These are phyloP conservation scores for Hypomontagnella submonticulosa DNA, from an alignment of 495 filamentous ascomycete species.

Conservation along the genomic window DNA sequence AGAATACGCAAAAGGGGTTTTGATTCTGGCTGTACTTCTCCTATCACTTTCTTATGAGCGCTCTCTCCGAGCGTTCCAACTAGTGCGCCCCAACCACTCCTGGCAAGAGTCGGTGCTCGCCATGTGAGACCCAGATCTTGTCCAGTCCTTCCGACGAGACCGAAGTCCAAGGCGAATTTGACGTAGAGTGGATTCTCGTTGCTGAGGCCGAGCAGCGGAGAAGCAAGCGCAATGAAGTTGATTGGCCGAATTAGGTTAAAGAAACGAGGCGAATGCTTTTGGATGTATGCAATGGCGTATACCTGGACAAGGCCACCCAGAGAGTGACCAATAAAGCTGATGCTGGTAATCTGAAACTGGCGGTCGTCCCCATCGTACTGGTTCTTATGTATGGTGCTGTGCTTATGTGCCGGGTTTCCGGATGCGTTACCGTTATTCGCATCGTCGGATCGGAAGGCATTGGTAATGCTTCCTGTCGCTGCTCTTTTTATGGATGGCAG, in stretches of 20 bases:
- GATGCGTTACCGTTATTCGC: conserved; percentile 43
- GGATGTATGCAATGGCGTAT: conserved; percentile 96
- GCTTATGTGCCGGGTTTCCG: conserved; percentile 58
- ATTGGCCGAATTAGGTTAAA: conserved; percentile 88
- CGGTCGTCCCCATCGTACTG: conserved; percentile 57
- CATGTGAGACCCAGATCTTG: conserved; percentile 95
- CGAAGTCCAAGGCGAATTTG: conserved; percentile 95
- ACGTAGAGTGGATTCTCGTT: conserved; percentile 98
- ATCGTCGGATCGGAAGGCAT: conserved; percentile 46
- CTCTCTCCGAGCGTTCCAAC: conserved; percentile 78
- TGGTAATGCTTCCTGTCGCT: conserved; percentile 52
- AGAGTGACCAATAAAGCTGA: conserved; percentile 95
- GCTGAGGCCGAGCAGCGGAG: conserved; percentile 91
- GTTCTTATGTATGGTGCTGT: conserved; percentile 64
- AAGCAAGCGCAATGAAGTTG: conserved; percentile 93
- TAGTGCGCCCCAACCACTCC: conserved; percentile 88
- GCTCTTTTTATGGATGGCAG: conserved; percentile 71
- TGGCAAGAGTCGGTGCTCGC: conserved; percentile 83
- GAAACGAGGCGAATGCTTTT: conserved; percentile 93
- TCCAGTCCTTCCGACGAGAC: conserved; percentile 91
- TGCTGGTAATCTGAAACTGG: conserved; percentile 88
- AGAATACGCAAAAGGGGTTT: conserved; percentile 93
- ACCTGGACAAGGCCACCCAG: conserved; percentile 91
- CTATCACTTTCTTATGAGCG: conserved; percentile 70
- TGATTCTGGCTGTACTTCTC: conserved; percentile 75